Evolutionary conservation across 2,329 filamentous ascomycete genomes (phyloP).

Genomic region (Xylaria sp.): DNA sequence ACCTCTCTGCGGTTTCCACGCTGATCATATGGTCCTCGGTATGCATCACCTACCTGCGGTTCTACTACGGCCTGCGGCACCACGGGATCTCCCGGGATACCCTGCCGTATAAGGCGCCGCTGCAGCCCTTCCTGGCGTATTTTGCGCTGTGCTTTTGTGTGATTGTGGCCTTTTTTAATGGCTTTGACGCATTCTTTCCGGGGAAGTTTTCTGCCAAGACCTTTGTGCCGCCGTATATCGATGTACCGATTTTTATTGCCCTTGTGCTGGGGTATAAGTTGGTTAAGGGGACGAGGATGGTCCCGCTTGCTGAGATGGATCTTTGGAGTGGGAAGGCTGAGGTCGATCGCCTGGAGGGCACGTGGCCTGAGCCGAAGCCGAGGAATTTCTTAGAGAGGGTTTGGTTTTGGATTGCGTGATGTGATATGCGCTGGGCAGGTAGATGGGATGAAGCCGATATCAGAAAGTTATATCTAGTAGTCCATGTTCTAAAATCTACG

Average conservation of each 20-base stretch:
- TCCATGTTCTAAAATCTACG: no score
- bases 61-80: conserved; percentile 67
- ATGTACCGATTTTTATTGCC: conserved; percentile 69
- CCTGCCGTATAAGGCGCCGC: conserved; percentile 67
- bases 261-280: conserved; percentile 73
- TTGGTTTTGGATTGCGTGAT: conserved; percentile 49
- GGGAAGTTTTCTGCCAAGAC: conserved; percentile 49
- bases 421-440: no score
- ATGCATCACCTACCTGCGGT: conserved; percentile 71
- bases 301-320: conserved; percentile 47
- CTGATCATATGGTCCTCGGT: conserved; percentile 73
- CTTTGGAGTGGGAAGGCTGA: conserved; percentile 50
- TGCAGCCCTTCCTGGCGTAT: conserved; percentile 73
- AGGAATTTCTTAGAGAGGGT: conserved; percentile 47
- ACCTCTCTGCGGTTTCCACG: conserved; percentile 70
- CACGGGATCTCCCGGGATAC: conserved; percentile 69
- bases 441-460: neutral
- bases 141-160: conserved; percentile 66
- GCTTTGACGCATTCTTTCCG: conserved; percentile 74
- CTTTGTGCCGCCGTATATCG: conserved; percentile 73
- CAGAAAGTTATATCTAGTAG: no score
- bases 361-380: conserved; percentile 45
- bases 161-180: conserved; percentile 72
- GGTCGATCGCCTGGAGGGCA: conserved; percentile 46
- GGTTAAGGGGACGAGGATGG: conserved; percentile 62